Percentiles rank a stretch among this genome's conserved stretches.
These are phyloP conservation scores for Apiospora sp. DNA, from an alignment of 2,329 filamentous ascomycete species.

Conservation along the genomic window DNA sequence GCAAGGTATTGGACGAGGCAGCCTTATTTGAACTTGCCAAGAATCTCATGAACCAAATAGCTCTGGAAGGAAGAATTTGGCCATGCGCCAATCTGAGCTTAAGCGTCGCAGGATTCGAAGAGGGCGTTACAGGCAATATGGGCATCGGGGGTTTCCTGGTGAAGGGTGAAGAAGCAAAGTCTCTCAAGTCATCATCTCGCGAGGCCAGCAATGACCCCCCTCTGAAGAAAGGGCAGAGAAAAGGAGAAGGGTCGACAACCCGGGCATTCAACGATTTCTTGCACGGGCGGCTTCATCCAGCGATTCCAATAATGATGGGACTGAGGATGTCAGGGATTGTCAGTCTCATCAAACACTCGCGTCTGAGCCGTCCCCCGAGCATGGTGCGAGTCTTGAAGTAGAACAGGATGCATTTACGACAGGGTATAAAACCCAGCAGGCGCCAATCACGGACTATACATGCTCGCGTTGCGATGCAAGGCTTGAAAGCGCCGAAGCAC, in stretches of 20 bases:
- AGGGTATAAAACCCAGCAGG: slow-evolving; percentile 38
- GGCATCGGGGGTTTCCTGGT: slow-evolving; percentile 89
- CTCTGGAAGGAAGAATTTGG: slow-evolving; percentile 82
- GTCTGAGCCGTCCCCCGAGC: neutral
- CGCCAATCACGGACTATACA: slow-evolving; percentile 47
- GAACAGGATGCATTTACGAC: slow-evolving; percentile 10
- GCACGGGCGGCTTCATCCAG: slow-evolving; percentile 46
- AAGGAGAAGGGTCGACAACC: slow-evolving; percentile 55
- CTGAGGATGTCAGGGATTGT: slow-evolving; percentile 38
- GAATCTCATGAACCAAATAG: slow-evolving; percentile 78
- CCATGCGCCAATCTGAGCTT: slow-evolving; percentile 91
- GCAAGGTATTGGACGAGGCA: slow-evolving; percentile 75
- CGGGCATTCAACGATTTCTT: slow-evolving; percentile 67
- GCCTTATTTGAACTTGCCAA: slow-evolving; percentile 79
- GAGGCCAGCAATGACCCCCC: slow-evolving; percentile 38
- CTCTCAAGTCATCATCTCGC: slow-evolving; percentile 50
- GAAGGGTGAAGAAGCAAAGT: slow-evolving; percentile 71
- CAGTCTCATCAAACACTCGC: neutral
- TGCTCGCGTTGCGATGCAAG: slow-evolving; percentile 72
- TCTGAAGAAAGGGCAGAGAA: slow-evolving; percentile 48
- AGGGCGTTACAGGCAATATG: slow-evolving; percentile 82
- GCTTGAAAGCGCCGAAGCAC: slow-evolving; percentile 64
- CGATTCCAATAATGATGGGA: neutral
- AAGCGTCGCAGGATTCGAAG: slow-evolving; percentile 91
- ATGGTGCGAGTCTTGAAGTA: slow-evolving; percentile 16